phyloP scores from a whole-genome alignment of 768 basidiomycete genomes.

The Strobilomyces confusus region DNA sequence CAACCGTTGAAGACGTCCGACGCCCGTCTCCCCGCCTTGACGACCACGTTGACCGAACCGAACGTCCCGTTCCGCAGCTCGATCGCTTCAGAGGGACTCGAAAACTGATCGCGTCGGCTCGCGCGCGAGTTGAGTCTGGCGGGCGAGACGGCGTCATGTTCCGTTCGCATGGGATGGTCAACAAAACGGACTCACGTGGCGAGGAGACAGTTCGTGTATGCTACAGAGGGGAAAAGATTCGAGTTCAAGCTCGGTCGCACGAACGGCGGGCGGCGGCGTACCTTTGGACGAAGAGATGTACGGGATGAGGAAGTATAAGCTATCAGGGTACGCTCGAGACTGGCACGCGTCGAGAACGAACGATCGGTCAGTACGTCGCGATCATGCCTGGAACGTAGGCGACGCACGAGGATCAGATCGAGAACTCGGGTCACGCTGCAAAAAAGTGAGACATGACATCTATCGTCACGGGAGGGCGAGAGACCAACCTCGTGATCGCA shows the following conservation, averaged over 20 bases:
- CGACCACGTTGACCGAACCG: not conserved
- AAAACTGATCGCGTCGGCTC: not conserved
- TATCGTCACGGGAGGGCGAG: not conserved
- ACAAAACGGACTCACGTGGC: not conserved
- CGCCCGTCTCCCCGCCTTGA: not conserved
- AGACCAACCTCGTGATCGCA: not conserved
- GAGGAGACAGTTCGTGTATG: not conserved
- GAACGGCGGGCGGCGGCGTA: not conserved
- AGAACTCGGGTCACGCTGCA: not conserved
- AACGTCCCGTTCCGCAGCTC: not conserved
- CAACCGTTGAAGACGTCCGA: no score
- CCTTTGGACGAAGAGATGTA: conserved; percentile 5
- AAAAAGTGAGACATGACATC: not conserved
- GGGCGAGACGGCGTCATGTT: not conserved
- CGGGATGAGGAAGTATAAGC: not conserved
- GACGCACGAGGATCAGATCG: not conserved
- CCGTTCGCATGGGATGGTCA: not conserved
- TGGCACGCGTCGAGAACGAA: not conserved
- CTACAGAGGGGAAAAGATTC: not conserved
- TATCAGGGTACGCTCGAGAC: not conserved
- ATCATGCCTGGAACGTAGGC: no score
- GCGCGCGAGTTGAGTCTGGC: conserved; percentile 1
- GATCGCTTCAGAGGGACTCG: not conserved
- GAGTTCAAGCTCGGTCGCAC: not conserved
- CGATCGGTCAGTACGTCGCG: not conserved